Evolutionary conservation across 1,284 basidiomycete species (phyloP).

Genomic region (Trametes polyzona): DNA sequence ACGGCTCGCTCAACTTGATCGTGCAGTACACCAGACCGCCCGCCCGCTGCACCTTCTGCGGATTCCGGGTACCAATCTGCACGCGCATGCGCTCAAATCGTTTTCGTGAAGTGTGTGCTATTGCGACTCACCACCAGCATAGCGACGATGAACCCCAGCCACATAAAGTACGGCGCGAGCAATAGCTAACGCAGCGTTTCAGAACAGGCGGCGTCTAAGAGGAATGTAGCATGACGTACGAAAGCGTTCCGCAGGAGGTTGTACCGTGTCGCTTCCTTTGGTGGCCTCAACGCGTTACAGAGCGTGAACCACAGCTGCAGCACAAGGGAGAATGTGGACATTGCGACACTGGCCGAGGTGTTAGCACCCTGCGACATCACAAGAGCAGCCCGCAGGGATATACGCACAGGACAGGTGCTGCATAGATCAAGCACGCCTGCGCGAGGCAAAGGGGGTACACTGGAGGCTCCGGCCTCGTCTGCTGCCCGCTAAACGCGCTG

Average conservation of each 20-base stretch:
- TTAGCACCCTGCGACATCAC: neutral
- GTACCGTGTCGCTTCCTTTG: slow-evolving; percentile 8
- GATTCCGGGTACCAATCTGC: slow-evolving; percentile 19
- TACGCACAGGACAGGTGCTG: slow-evolving; percentile 38
- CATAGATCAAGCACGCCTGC: slow-evolving; percentile 38
- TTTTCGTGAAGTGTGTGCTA: neutral
- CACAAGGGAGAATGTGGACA: slow-evolving; percentile 28
- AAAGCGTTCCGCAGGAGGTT: slow-evolving; percentile 10
- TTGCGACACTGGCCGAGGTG: slow-evolving; percentile 16
- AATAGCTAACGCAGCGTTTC: slow-evolving; percentile 15
- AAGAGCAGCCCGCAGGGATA: neutral
- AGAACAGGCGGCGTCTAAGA: neutral
- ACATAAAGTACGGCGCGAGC: slow-evolving; percentile 22
- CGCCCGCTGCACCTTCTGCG: slow-evolving; percentile 13
- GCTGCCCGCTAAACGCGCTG: slow-evolving; percentile 24
- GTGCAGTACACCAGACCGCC: slow-evolving; percentile 28
- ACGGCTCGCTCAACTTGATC: slow-evolving; percentile 22
- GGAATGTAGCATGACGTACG: slow-evolving; percentile 2
- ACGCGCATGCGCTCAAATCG: neutral
- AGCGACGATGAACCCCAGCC: slow-evolving; percentile 21
- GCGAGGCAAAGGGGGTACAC: slow-evolving; percentile 33
- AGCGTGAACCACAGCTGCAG: slow-evolving; percentile 25
- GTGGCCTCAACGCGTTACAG: slow-evolving; percentile 13
- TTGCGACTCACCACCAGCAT: slow-evolving; percentile 23
- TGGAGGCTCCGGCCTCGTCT: slow-evolving; percentile 20